These are phyloP conservation scores for Ophiognomonia clavigignenti-juglandacearum DNA, from an alignment of 2,329 filamentous ascomycete genomes.

Conservation along the genomic window DNA sequence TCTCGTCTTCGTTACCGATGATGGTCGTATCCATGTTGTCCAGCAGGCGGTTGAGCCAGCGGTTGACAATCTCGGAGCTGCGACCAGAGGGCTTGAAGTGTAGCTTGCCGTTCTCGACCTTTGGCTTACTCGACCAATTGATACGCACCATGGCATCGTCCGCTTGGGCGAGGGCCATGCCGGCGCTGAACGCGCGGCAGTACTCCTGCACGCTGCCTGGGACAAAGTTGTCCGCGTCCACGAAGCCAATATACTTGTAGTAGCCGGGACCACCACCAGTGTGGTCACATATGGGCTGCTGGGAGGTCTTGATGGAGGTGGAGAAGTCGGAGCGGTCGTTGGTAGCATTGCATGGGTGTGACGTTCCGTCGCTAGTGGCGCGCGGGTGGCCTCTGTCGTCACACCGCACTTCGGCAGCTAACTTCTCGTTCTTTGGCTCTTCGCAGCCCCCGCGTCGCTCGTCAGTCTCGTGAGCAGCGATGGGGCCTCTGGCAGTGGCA, in stretches of 20 bases:
- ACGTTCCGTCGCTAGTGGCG: not conserved
- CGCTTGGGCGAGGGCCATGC: slow-evolving; percentile 22
- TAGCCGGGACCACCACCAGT: not conserved
- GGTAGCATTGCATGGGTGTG: not conserved
- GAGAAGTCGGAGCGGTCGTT: not conserved
- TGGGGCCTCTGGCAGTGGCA: slow-evolving; percentile 15
- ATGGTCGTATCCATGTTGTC: slow-evolving; percentile 6
- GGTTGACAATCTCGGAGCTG: slow-evolving; percentile 26
- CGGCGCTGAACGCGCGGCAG: slow-evolving; percentile 27
- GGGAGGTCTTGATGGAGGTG: not conserved
- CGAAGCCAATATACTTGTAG: slow-evolving; percentile 26
- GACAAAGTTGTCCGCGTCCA: slow-evolving; percentile 29
- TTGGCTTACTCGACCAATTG: slow-evolving; percentile 28
- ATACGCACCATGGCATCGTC: slow-evolving; percentile 27
- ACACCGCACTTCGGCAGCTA: not conserved
- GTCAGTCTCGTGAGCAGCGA: not conserved
- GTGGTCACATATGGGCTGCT: not conserved
- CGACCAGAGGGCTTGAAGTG: slow-evolving; percentile 24
- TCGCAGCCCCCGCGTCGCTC: not conserved
- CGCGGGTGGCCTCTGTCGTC: not conserved
- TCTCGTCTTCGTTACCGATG: not conserved
- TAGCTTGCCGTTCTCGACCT: slow-evolving; percentile 21
- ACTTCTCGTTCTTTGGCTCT: not conserved
- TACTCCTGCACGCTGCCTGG: slow-evolving; percentile 27
- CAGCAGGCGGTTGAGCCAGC: slow-evolving; percentile 26